phyloP scores from a whole-genome alignment of 2,329 filamentous ascomycete genomes.

The Allantophomopsis cytisporea region DNA sequence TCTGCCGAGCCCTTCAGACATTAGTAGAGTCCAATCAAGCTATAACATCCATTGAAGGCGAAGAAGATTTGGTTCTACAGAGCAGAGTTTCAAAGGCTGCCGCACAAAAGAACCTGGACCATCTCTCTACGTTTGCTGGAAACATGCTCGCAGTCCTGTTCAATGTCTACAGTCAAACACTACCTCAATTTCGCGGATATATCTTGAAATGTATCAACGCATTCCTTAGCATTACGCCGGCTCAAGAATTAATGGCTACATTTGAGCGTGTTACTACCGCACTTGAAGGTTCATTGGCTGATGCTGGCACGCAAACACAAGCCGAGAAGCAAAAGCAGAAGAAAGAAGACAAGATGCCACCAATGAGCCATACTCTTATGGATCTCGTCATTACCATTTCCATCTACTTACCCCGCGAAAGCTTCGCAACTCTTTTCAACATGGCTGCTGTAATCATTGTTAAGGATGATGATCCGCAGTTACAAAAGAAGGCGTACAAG shows the following conservation, averaged over 20 bases:
- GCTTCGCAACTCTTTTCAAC: slow-evolving; percentile 73
- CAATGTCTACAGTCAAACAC: slow-evolving; percentile 94
- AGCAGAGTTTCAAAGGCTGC: slow-evolving; percentile 62
- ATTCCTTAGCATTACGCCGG: slow-evolving; percentile 78
- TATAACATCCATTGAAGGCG: slow-evolving; percentile 54
- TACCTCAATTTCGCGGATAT: slow-evolving; percentile 81
- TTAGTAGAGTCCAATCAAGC: slow-evolving; percentile 86
- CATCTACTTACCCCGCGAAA: slow-evolving; percentile 77
- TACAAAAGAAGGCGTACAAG: slow-evolving; percentile 99
- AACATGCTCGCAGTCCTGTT: slow-evolving; percentile 96
- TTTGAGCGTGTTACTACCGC: slow-evolving; percentile 79
- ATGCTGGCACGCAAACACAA: slow-evolving; percentile 46
- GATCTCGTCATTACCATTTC: slow-evolving; percentile 95
- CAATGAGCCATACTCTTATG: slow-evolving; percentile 89
- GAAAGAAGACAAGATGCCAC: slow-evolving; percentile 64
- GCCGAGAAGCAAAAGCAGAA: slow-evolving; percentile 47
- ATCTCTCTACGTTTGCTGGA: slow-evolving; percentile 65
- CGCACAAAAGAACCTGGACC: slow-evolving; percentile 68
- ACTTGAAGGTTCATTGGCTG: slow-evolving; percentile 58
- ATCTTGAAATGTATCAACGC: slow-evolving; percentile 92
- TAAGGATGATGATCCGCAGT: slow-evolving; percentile 71
- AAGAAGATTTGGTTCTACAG: slow-evolving; percentile 58
- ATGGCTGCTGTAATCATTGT: slow-evolving; percentile 76
- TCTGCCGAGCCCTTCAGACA: slow-evolving; percentile 77
- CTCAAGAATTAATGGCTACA: slow-evolving; percentile 68